Percentiles rank a stretch among this genome's conserved stretches.
Conservation (phyloP, 768 basidiomycete species). For the Hygrocybe punicea region DNA sequence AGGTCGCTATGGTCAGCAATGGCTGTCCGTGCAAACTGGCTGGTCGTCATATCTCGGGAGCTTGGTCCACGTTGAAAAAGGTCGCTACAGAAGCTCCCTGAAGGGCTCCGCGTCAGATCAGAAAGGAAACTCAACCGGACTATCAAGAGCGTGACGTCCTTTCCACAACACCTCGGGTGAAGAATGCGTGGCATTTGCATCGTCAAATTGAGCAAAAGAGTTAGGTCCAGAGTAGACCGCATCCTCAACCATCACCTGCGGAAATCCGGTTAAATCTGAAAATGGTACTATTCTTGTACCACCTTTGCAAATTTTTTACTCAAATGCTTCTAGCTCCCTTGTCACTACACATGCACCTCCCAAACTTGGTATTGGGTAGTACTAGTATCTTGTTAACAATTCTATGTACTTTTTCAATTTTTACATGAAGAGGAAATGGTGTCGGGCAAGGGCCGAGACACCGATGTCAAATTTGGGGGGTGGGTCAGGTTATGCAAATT, state of each 20-base stretch:
- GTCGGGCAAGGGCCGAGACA: too few relatives aligned
- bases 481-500: too few relatives aligned
- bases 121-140: constrained; percentile 7
- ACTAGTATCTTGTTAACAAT: too few relatives aligned
- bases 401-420: too few relatives aligned
- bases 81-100: constrained; percentile 11
- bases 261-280: constrained; percentile 8
- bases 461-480: too few relatives aligned
- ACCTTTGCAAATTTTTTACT: too few relatives aligned
- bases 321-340: too few relatives aligned
- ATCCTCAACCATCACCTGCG: constrained; percentile 10
- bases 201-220: constrained; percentile 12
- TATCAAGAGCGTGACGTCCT: constrained; percentile 12
- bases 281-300: background rate
- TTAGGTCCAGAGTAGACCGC: constrained; percentile 8
- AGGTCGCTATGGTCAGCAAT: constrained; percentile 10
- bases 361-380: too few relatives aligned
- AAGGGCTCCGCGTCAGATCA: constrained; percentile 7
- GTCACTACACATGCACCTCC: too few relatives aligned
- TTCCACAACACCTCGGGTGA: constrained; percentile 10
- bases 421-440: too few relatives aligned
- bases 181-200: constrained; percentile 10
- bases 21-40: constrained; percentile 11
- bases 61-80: constrained; percentile 9
- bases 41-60: constrained; percentile 10